phyloP scores from a whole-genome alignment of 179 eudicot genomes.

The Vitellaria paradoxa region DNA sequence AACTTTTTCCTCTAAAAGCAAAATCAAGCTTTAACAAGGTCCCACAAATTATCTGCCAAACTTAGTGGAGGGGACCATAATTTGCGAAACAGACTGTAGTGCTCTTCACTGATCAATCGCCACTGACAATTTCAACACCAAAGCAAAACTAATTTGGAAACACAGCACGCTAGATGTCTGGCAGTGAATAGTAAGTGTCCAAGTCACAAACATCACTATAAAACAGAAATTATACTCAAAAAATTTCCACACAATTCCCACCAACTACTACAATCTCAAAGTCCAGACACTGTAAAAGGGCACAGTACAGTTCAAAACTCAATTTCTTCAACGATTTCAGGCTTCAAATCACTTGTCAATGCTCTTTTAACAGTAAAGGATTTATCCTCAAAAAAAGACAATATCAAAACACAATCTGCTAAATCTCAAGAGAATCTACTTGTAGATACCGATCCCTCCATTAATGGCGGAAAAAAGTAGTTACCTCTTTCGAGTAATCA shows the following conservation, averaged over 20 bases:
- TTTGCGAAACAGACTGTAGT: constrained; percentile 15
- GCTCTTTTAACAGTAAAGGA: not conserved
- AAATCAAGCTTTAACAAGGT: constrained; percentile 46
- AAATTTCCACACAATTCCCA: not conserved
- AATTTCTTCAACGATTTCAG: not conserved
- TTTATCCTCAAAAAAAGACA: not conserved
- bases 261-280: constrained; percentile 4
- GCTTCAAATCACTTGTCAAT: not conserved
- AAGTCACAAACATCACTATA: constrained; percentile 6
- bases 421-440: not conserved
- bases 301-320: not conserved
- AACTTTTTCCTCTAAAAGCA: constrained; percentile 28
- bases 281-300: not conserved
- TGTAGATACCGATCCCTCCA: not conserved
- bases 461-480: not conserved
- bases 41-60: constrained; percentile 57
- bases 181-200: not conserved
- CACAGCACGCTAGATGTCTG: not conserved
- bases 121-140: constrained; percentile 16
- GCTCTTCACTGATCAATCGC: constrained; percentile 21
- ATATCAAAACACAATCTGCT: not conserved
- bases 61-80: constrained; percentile 54
- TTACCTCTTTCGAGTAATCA: constrained; percentile 8
- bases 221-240: not conserved
- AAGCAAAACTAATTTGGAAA: constrained; percentile 8